Evolutionary conservation across 2,329 filamentous ascomycete genomes (phyloP).

Genomic region (Talaromyces sp.): DNA sequence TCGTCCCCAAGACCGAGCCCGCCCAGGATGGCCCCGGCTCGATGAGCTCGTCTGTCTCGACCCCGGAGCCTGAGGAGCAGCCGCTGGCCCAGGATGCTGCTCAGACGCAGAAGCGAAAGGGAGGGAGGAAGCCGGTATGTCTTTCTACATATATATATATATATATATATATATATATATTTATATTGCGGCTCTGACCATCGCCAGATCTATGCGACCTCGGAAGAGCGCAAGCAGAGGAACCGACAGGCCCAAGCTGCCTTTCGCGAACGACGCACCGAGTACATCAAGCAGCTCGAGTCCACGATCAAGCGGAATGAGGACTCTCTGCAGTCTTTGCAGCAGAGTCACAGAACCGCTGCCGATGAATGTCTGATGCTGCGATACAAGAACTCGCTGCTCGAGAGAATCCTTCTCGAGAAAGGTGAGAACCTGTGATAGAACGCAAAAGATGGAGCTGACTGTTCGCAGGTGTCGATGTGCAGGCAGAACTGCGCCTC

Average conservation of each 20-base stretch:
- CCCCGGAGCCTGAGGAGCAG: conserved; percentile 41
- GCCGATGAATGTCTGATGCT: conserved; percentile 98
- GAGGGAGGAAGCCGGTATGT: conserved; percentile 91
- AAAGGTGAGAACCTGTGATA: conserved; percentile 59
- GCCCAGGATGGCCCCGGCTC: conserved; percentile 38
- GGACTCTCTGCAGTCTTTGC: conserved; percentile 83
- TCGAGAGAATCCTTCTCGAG: conserved; percentile 92
- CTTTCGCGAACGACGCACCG: conserved; percentile 91
- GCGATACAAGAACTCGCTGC: conserved; percentile 93
- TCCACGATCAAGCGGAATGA: conserved; percentile 97
- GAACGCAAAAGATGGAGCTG: neutral
- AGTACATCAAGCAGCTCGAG: conserved; percentile 99
- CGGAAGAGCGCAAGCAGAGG: conserved; percentile 95
- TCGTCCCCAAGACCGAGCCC: conserved; percentile 40
- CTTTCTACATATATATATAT: neutral
- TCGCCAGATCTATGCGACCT: conserved; percentile 89
- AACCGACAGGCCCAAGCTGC: conserved; percentile 96
- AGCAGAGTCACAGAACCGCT: conserved; percentile 88
- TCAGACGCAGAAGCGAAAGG: conserved; percentile 80
- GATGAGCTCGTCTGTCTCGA: conserved; percentile 41
- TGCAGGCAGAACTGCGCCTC: conserved; percentile 87
- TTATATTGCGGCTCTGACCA: neutral
- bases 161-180: neutral
- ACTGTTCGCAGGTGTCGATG: conserved; percentile 73
- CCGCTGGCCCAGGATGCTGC: conserved; percentile 37